A percentile compares a stretch with the other conserved stretches of the same genome.
Evolutionary conservation across 331 rosid genomes (phyloP).

Genomic region (Rhamnella rubrinervis): DNA sequence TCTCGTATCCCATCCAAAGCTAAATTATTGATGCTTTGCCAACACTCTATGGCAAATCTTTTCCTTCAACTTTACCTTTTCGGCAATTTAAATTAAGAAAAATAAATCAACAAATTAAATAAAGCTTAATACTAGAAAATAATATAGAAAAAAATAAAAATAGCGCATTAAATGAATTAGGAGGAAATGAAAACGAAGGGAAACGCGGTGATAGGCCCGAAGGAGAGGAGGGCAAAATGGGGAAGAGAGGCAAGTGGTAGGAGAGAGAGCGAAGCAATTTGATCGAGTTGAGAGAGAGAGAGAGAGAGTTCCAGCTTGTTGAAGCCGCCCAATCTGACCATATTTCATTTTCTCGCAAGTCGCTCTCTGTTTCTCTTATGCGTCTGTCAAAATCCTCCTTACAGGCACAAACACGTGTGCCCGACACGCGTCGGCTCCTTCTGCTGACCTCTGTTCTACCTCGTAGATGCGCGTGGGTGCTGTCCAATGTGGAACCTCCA

Average conservation of each 20-base stretch:
- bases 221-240: too few relatives aligned
- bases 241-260: neutral
- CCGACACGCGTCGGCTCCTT: slow-evolving; percentile 1
- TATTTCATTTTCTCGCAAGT: slow-evolving; percentile 11
- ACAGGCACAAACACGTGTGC: slow-evolving; percentile 8
- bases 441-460: neutral
- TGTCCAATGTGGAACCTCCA: neutral
- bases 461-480: neutral
- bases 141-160: too few relatives aligned
- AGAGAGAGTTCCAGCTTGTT: slow-evolving; percentile 8
- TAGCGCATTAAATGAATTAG: too few relatives aligned
- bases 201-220: slow-evolving; percentile 14
- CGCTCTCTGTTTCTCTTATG: neutral
- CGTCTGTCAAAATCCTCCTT: neutral
- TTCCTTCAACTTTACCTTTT: neutral
- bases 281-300: too few relatives aligned
- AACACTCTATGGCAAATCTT: slow-evolving; percentile 6
- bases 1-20: neutral
- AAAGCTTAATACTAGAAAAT: neutral
- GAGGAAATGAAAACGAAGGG: neutral
- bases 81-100: neutral
- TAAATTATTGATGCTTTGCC: slow-evolving; percentile 9
- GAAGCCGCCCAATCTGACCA: slow-evolving; percentile 52
- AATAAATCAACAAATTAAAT: neutral
- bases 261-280: neutral